phyloP scores from a whole-genome alignment of 345 rosid species.

The Arabidopsis arenosa region DNA sequence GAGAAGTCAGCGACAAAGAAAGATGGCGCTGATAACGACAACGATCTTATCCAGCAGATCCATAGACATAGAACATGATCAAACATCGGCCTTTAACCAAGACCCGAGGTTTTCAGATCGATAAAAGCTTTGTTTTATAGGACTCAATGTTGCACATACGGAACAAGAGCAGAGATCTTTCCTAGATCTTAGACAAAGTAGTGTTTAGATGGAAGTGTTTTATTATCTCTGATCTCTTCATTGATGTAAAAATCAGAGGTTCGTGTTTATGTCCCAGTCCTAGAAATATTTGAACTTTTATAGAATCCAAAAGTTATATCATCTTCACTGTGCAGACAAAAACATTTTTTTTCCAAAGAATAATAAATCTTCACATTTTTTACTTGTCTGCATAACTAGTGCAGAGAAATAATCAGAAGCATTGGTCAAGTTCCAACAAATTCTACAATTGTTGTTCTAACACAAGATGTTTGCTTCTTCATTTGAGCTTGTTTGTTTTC shows the following conservation, averaged over 20 bases:
- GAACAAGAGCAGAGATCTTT: conserved; percentile 36
- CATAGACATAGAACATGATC: conserved; percentile 45
- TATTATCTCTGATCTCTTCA: conserved; percentile 24
- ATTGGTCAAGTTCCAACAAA: background rate
- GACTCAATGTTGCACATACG: conserved; percentile 40
- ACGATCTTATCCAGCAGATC: conserved; percentile 45
- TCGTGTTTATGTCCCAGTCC: conserved; percentile 14
- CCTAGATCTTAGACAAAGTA: conserved; percentile 40
- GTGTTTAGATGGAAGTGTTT: conserved; percentile 37
- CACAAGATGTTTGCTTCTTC: conserved; percentile 8
- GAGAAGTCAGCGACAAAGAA: conserved; percentile 64
- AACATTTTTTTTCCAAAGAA: background rate
- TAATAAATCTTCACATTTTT: conserved; percentile 17
- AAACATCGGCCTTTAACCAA: conserved; percentile 21
- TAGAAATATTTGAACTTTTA: conserved; percentile 15
- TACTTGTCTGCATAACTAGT: conserved; percentile 24
- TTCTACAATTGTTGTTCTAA: conserved; percentile 28
- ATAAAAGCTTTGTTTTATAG: conserved; percentile 25
- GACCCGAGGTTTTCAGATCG: conserved; percentile 26
- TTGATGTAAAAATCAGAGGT: conserved; percentile 37
- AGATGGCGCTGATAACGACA: conserved; percentile 52
- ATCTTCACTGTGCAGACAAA: conserved; percentile 9
- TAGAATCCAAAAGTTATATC: conserved; percentile 7
- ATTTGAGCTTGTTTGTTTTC: background rate
- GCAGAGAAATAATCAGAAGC: conserved; percentile 32